These are phyloP conservation scores for Fusarium newnesense DNA, from an alignment of 2,329 filamentous ascomycete genomes.

Conservation along the genomic window DNA sequence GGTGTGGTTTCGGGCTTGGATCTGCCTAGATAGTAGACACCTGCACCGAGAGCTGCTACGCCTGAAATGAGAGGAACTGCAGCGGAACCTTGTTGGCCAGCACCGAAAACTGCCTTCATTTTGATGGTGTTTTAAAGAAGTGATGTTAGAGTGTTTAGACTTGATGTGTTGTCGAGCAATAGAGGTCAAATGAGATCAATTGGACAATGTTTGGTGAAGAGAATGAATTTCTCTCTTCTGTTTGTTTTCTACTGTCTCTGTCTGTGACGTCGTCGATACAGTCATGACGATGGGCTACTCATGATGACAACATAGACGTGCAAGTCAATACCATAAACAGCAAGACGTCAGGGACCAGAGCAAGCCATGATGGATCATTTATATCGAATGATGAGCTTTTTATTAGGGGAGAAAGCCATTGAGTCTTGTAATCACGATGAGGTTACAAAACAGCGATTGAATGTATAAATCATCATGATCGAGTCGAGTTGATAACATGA, in stretches of 20 bases:
- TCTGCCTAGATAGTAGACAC: conserved; percentile 37
- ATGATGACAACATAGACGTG: conserved; percentile 40
- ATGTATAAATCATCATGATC: conserved; percentile 12
- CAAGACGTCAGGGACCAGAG: conserved; percentile 15
- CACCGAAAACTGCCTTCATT: conserved; percentile 35
- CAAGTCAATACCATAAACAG: conserved; percentile 21
- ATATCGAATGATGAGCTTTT: not conserved
- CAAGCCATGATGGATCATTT: not conserved
- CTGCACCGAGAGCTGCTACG: conserved; percentile 37
- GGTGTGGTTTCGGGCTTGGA: conserved; percentile 16
- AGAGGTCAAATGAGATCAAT: not conserved
- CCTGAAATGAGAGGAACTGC: conserved; percentile 32
- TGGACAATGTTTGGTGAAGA: conserved; percentile 1
- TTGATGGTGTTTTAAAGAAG: not conserved
- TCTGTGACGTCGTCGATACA: conserved; percentile 36
- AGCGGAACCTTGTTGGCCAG: conserved; percentile 31
- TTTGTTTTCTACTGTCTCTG: conserved; percentile 17
- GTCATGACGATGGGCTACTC: conserved; percentile 34
- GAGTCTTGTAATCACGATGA: not conserved
- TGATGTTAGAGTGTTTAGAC: not conserved
- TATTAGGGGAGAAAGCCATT: not conserved
- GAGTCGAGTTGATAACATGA: not conserved
- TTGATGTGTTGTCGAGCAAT: not conserved
- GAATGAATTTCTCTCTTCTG: not conserved
- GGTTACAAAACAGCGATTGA: conserved; percentile 9